Evolutionary conservation across 176 grass and related monocot species (phyloP).

Genomic region (Carex kokanica): DNA sequence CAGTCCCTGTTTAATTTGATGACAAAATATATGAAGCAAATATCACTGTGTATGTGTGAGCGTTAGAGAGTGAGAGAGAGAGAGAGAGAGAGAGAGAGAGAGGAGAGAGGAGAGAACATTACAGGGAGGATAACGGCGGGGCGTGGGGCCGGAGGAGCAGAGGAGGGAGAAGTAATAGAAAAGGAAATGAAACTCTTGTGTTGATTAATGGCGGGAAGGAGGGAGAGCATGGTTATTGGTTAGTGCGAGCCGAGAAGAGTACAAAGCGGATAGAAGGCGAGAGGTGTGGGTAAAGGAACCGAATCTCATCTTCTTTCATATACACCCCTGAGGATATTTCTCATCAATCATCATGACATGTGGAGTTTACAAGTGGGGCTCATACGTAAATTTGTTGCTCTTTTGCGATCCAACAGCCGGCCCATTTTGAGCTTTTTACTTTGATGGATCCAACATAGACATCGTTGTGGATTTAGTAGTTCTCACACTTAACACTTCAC

Average conservation of each 20-base stretch:
- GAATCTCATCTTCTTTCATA: not conserved
- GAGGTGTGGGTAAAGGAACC: not conserved
- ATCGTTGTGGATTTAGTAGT: too few species aligned
- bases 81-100: not conserved
- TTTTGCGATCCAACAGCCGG: not conserved
- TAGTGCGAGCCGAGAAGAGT: not conserved
- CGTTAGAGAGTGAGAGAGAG: not conserved
- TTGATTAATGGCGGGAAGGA: constrained; percentile 38
- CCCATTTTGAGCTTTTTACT: not conserved
- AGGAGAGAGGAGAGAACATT: not conserved
- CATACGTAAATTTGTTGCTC: not conserved
- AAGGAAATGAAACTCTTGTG: constrained; percentile 6
- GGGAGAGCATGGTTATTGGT: constrained; percentile 41
- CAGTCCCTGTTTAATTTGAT: constrained; percentile 51
- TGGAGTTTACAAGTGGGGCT: not conserved
- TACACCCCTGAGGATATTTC: not conserved
- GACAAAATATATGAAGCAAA: not conserved
- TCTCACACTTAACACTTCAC: too few species aligned
- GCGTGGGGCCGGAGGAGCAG: constrained; percentile 10
- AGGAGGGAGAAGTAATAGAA: not conserved
- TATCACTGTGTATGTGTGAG: not conserved
- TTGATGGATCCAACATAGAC: too few species aligned
- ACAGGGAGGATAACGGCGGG: constrained; percentile 81
- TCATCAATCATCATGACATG: too few species aligned
- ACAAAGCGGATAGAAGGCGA: not conserved